Evolutionary conservation across 805 yeast genomes (phyloP), one percentile per base, ranked within the genome.

Genomic region (Kodamaea kaohsiungensis): DNA sequence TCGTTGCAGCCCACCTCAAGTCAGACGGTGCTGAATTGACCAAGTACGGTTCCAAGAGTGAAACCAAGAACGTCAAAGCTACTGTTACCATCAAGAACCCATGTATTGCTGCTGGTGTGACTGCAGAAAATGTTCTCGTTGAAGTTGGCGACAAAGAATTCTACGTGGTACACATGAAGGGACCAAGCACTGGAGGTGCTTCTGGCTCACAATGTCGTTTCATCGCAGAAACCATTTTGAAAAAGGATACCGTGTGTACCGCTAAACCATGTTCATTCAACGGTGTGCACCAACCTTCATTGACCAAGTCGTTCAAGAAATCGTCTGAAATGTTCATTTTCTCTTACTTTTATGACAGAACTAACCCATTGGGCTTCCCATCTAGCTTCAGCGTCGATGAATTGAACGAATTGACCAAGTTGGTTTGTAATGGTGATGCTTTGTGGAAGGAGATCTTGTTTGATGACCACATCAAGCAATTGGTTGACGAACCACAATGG

Each of bases 251-350:
- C 13, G 84, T 79, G 57, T 95, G 99, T 78, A 67, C 76, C 1
- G 66, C 78, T 33, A 82, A 84, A 55, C 96, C 99, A 52, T 95
- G 99, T 71, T 89, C 98, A 1, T 95, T 95, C 81, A 91, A 93
- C 67, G 99, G 99, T 66, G 88, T 91, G 49, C 96, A 96, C 72
- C 99, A 95, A 77, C 99, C 99, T 7, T 88, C 96, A 3, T 77
- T 95, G 64, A 84, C 84, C 46, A 83, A 80, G 58, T 85, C 96
- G 13, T 95, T 95, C 80, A 80, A 84, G 52, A 77, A 77, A 53
- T 70, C 83, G 33, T 81, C 86, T 42, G 98, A 95, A 65, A 80
- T 95, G 82, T 95, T 78, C 72, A 85, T 95, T 43, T 91, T 96
- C 75, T 93, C 98, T 9, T 95, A 85, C 79, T 95, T 95, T 75